Base-by-base conservation (phyloP, 2,329 filamentous ascomycete genomes). In the Monilinia fructicola region DNA sequence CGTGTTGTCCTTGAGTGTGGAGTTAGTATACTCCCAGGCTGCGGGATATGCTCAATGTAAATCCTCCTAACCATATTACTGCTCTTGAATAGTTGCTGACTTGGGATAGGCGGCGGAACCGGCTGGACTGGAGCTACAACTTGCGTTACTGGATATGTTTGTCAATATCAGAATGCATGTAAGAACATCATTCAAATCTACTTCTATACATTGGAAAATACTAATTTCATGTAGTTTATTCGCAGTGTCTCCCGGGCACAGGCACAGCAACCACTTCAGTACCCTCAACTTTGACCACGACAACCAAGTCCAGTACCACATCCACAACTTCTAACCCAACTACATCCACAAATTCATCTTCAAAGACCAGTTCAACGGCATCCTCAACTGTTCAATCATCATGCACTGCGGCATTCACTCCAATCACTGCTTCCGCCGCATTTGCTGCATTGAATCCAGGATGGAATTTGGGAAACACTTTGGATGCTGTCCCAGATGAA, bases 401-500 rank as follows among this genome's bases (percentile, higher is more conserved):
- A 48, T 73, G 71, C 48, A 66, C 69, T n/a, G 70, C 66, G 21
- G 46, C 67, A 14, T 73, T 72, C 21, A 71, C 66, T 18, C 69
- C 70, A 35, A 35, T 73, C 14, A 69, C 70, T 42, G 72, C 72
- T 40, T 69, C 72, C 11, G 69, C 65, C n/a, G 72, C 72, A 18
- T 67, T 86, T 58, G 77, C 78, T 6, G 79, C 77, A 11, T 77
- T 86, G 52, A 83, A 83, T 59, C 82, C 84, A 0, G 85, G 85
- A 10, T 87, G 85, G 85, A 87, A 87, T 69, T 71, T 87, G 11
- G 85, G 85, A 12, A 87, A 87, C 66, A 86, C 84, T 0, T 79
- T 87, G 40, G 86, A 87, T 72, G 83, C 84, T 1, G 75, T 81
- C 10, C 81, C 84, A 6, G 77, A 81, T 59, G 85, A 88, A 73